Evolutionary conservation across 768 basidiomycete species (phyloP).

Genomic region (Leucocoprinus birnbaumii): DNA sequence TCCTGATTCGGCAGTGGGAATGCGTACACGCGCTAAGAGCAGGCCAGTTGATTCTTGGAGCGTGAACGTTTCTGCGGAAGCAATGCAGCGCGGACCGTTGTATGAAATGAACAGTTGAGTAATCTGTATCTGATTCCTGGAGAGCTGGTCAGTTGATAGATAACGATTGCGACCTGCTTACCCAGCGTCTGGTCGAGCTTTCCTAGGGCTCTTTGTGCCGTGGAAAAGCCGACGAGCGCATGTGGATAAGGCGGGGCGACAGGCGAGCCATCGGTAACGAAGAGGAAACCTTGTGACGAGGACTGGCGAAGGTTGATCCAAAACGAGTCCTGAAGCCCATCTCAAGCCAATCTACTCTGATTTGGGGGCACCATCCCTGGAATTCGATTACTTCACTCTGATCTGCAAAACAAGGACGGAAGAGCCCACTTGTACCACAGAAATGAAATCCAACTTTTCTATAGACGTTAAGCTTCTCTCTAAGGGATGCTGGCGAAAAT

Average conservation of each 20-base stretch:
- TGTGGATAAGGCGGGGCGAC: slow-evolving; percentile 7
- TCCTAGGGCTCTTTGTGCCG: background rate
- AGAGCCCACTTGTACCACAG: no score
- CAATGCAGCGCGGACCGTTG: background rate
- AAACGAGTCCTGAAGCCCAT: no score
- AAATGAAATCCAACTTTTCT: no score
- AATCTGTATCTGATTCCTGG: background rate
- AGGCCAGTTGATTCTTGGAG: background rate
- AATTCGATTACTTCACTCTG: no score
- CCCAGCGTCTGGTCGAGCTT: background rate
- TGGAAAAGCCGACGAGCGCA: background rate
- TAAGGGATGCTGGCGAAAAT: no score
- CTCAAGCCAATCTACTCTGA: no score
- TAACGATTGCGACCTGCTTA: background rate
- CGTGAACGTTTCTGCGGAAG: background rate
- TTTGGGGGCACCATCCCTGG: no score
- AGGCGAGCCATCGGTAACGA: background rate
- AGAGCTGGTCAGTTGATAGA: slow-evolving; percentile 5
- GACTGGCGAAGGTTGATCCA: no score
- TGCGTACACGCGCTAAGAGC: background rate
- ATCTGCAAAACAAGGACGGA: no score
- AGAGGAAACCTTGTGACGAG: background rate
- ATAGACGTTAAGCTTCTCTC: no score
- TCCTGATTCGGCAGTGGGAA: background rate
- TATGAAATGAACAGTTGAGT: background rate